Evolutionary conservation across 148 eudicot genomes (phyloP), one percentile per base, ranked within the genome.

Genomic region (Amaranthus palmeri): DNA sequence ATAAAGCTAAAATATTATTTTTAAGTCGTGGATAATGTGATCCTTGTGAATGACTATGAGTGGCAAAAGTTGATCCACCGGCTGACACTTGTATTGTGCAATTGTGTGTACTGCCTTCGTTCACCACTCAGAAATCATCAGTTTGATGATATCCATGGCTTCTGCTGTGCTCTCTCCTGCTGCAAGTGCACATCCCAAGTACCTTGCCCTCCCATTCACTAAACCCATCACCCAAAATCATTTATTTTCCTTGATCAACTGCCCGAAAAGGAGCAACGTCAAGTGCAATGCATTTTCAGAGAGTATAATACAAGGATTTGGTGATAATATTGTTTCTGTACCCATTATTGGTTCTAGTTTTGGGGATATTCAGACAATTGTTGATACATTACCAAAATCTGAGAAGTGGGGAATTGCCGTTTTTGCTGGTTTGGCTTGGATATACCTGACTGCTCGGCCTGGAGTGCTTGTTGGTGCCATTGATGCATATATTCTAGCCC

Each of bases 391-490:
- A n/a, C 98, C 97, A 10, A 90, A 86, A 6, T 59, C 7, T 0
- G 85, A 93, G 82, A 93, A 82, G 76, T 93, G 85, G 92, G 88
- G 85, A 8, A 17, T 93, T 15, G 72, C 85, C 60, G 76, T 84
- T 52, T 63, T 82, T 72, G 85, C 78, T 36, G 97, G 92, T n/a
- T 15, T 93, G 72, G 65, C 77, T 42, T 93, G 98, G 98, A 10
- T 89, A 55, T 93, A 93, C 85, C 72, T 93, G 61, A 93, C 98
- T 66, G 96, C 96, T 3, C 87, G 96, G 76, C 98, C 98, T 13
- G 98, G 97, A 14, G 92, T 93, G 71, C 76, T 91, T 3, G 66
- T 91, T 45, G 98, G 97, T 6, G 92, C 96, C 60, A 84, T 91
- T 74, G 98, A 93, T 80, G 74, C 97, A 13, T 93, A 93, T 74